Percentiles rank a stretch among this genome's conserved stretches.
Conservation (phyloP, 306 rosid genomes). For the Geum urbanum region DNA sequence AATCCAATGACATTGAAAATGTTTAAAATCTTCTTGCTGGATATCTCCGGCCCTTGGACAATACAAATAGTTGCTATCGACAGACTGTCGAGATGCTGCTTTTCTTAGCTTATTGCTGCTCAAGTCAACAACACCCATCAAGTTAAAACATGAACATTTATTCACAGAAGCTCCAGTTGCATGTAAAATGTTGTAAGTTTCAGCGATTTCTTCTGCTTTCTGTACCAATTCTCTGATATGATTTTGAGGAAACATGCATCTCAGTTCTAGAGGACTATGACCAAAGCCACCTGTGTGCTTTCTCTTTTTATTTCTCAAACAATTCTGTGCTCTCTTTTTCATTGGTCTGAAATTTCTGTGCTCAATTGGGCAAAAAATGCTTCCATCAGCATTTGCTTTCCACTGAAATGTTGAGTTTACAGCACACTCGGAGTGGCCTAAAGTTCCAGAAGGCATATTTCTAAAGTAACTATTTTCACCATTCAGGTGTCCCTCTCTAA, state of each 20-base stretch:
- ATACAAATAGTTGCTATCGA: slow-evolving; percentile 52
- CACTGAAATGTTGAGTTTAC: slow-evolving; percentile 40
- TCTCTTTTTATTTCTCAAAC: no score
- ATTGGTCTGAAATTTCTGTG: no score
- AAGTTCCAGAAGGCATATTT: background rate
- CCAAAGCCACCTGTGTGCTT: slow-evolving; percentile 32
- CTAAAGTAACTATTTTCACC: slow-evolving; percentile 17
- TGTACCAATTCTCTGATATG: slow-evolving; percentile 40
- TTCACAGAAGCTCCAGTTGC: slow-evolving; percentile 21
- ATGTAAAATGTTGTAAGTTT: slow-evolving; percentile 27
- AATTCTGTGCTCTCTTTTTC: no score
- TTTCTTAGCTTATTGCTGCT: slow-evolving; percentile 28
- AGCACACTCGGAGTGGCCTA: background rate
- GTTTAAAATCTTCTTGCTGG: slow-evolving; percentile 37
- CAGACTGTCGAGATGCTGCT: slow-evolving; percentile 64
- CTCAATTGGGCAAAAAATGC: slow-evolving; percentile 48
- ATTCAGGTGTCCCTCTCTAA: slow-evolving; percentile 54
- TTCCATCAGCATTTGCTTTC: slow-evolving; percentile 54
- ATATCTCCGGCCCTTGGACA: slow-evolving; percentile 53
- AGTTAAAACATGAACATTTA: slow-evolving; percentile 38
- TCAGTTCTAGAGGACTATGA: slow-evolving; percentile 48
- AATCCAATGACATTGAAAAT: slow-evolving; percentile 78
- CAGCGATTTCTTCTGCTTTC: slow-evolving; percentile 47
- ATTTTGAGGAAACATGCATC: slow-evolving; percentile 37
- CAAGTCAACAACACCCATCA: slow-evolving; percentile 12